These are phyloP conservation scores for Eucalyptus brandiana DNA, from an alignment of 345 rosid genomes.

Conservation along the genomic window DNA sequence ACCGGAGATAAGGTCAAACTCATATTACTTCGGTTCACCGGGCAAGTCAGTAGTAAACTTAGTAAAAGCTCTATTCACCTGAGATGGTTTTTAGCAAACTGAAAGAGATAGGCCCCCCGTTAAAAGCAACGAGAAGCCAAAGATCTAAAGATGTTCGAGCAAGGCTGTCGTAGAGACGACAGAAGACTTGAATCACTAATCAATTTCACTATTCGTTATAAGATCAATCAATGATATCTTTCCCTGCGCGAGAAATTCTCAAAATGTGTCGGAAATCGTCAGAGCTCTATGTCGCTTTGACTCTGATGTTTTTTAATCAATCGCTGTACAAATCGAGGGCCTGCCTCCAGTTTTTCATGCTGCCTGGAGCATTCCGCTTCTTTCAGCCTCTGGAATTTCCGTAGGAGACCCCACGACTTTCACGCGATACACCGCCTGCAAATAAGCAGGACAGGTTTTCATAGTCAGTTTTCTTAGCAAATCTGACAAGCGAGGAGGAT, in stretches of 20 bases:
- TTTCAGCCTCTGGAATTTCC: constrained; percentile 4
- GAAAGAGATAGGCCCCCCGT: background rate
- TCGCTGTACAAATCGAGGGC: background rate
- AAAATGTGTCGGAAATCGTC: background rate
- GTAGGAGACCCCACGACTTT: constrained; percentile 44
- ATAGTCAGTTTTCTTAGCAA: background rate
- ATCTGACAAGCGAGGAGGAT: background rate
- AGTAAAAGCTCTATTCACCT: background rate
- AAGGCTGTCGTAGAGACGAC: background rate
- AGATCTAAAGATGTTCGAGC: background rate
- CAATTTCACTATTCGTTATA: background rate
- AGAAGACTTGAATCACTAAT: background rate
- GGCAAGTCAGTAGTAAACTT: background rate
- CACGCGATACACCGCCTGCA: constrained; percentile 66
- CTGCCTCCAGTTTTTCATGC: constrained; percentile 13
- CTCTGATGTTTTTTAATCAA: background rate
- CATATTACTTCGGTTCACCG: background rate
- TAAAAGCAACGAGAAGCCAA: background rate
- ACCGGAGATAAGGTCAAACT: background rate
- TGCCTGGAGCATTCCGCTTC: constrained; percentile 39
- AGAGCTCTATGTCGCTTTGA: background rate
- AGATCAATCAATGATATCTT: background rate
- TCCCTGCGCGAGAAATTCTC: background rate
- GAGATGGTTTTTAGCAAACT: background rate
- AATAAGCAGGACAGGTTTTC: background rate